Conservation (phyloP, 2,329 filamentous ascomycete species). For the Aspergillus sergii region DNA sequence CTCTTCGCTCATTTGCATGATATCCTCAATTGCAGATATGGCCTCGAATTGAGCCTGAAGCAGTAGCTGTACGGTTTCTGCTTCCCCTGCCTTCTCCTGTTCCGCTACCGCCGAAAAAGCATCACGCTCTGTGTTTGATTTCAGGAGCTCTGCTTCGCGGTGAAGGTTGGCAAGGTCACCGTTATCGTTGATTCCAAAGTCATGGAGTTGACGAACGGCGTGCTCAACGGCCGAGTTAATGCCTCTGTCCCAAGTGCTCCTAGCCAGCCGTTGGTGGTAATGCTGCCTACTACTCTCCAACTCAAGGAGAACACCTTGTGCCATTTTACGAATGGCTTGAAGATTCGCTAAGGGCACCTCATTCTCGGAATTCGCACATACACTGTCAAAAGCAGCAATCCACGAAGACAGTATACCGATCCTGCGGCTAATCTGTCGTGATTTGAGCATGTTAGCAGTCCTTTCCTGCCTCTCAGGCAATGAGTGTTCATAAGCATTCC, state of each 20-base stretch:
- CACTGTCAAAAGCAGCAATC: slow-evolving; percentile 86
- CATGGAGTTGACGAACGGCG: slow-evolving; percentile 74
- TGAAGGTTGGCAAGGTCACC: slow-evolving; percentile 72
- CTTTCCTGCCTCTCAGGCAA: slow-evolving; percentile 76
- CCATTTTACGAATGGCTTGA: slow-evolving; percentile 78
- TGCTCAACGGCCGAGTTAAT: slow-evolving; percentile 88
- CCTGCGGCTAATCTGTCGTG: slow-evolving; percentile 79
- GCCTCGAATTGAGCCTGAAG: slow-evolving; percentile 92
- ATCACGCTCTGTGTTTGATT: slow-evolving; percentile 79
- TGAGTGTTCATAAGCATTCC: slow-evolving; percentile 81
- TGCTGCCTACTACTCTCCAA: slow-evolving; percentile 88
- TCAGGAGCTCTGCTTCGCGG: slow-evolving; percentile 83
- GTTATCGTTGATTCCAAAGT: slow-evolving; percentile 67
- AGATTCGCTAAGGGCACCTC: slow-evolving; percentile 69
- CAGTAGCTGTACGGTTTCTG: slow-evolving; percentile 76
- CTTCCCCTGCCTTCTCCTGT: slow-evolving; percentile 79
- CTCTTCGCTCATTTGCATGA: slow-evolving; percentile 78
- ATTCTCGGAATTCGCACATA: slow-evolving; percentile 72
- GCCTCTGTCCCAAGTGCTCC: slow-evolving; percentile 81
- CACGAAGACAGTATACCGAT: slow-evolving; percentile 86
- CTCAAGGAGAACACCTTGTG: slow-evolving; percentile 84
- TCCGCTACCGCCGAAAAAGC: slow-evolving; percentile 76
- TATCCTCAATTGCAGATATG: slow-evolving; percentile 77
- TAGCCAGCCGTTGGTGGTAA: slow-evolving; percentile 80
- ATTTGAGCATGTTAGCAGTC: slow-evolving; percentile 75